Evolutionary conservation across 306 rosid genomes (phyloP), one percentile per base, ranked within the genome.

Genomic region (Arachis stenosperma): DNA sequence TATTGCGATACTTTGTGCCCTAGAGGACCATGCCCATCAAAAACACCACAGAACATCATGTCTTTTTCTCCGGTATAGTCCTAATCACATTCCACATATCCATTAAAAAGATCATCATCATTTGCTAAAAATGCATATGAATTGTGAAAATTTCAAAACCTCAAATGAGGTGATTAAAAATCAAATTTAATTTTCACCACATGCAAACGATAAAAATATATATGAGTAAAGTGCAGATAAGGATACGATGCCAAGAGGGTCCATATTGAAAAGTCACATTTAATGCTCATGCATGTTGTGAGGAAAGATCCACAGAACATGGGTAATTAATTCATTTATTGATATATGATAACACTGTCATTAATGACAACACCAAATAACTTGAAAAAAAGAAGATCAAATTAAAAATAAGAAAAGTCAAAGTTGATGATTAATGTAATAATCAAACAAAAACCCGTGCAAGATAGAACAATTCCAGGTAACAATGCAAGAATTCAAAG

Each of bases 11-110:
- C 82, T 61, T 70, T 84, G 82, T 95, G 99, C 9, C 99, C 99
- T 42, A 70, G 64, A 44, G 98, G 97, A 70, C 99, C 98, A 72
- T 95, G 99, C 43, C 99, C 99, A 78, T 95, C 99, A 65, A 95
- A 95, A 78, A 95, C 96, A 33, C 98, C 99, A 41, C 98, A 95
- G 51, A 91, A 84, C 43, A 78, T 43, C 89, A 79, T 70, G 40
- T 78, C 93, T 60, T 84, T 68, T 67, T 87, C 92, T 42, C 93
- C 96, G 3, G 80, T 55, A 44, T 76, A 91, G 78, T 86, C 90
- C 99, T 95, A 73, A 44, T 27, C 43, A 53, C 51, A 17, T 17
- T 17, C 17, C 17, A 17, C 17, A 17, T 17, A 17, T 17, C 17
- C 17, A 17, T 17, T 17, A 17, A 17, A 17, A 17, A 17, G 17